These are phyloP conservation scores for Cladophialophora exuberans DNA, from an alignment of 2,329 filamentous ascomycete species.

Conservation along the genomic window DNA sequence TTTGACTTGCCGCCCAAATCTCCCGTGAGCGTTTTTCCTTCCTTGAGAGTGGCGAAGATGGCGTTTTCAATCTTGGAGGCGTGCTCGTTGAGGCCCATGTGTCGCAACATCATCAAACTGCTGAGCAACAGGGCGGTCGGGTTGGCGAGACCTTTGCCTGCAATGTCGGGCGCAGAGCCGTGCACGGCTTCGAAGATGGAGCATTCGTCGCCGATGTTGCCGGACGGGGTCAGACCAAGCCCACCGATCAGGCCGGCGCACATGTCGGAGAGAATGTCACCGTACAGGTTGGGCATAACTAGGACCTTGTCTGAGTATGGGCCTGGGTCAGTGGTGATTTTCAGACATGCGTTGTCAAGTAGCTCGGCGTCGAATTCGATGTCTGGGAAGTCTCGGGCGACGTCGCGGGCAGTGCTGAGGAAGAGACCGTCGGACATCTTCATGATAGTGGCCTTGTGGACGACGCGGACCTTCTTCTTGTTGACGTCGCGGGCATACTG, in stretches of 20 bases:
- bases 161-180: conserved; percentile 95
- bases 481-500: conserved; percentile 93
- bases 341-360: conserved; percentile 98
- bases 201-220: conserved; percentile 99
- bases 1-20: conserved; percentile 96
- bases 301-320: conserved; percentile 86
- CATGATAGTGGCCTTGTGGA: conserved; percentile 99
- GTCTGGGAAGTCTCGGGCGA: conserved; percentile 92
- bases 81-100: conserved; percentile 89
- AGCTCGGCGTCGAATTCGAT: conserved; percentile 98
- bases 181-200: conserved; percentile 99
- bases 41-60: conserved; percentile 90
- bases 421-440: conserved; percentile 96
- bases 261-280: conserved; percentile 99
- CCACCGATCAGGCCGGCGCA: conserved; percentile 98
- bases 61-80: conserved; percentile 89
- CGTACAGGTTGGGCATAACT: conserved; percentile 97
- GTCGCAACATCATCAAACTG: conserved; percentile 99
- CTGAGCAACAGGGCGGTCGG: conserved; percentile 92
- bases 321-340: conserved; percentile 94
- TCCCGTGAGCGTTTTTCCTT: conserved; percentile 94
- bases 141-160: conserved; percentile 94
- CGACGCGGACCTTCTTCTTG: conserved; percentile 87
- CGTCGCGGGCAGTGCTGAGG: conserved; percentile 80
- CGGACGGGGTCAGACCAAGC: conserved; percentile 94